Conservation (phyloP, 768 basidiomycete genomes). For the Cystoderma amianthinum region DNA sequence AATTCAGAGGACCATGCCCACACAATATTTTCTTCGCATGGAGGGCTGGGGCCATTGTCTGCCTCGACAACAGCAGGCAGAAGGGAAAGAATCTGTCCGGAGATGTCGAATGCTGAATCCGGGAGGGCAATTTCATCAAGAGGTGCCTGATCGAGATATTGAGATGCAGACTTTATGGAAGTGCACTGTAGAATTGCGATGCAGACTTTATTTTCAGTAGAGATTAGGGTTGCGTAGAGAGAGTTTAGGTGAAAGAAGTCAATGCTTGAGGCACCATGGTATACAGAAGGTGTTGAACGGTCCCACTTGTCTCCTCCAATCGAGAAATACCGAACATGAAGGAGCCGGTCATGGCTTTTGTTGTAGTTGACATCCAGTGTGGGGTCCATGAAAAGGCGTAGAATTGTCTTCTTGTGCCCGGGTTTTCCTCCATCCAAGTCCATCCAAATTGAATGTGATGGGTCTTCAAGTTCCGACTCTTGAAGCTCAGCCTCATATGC, state of each 20-base stretch:
- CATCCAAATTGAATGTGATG: slow-evolving; percentile 7
- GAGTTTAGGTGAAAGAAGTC: slow-evolving; percentile 1
- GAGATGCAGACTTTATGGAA: slow-evolving; percentile 3
- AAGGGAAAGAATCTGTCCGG: slow-evolving; percentile 13
- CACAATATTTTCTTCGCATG: neutral
- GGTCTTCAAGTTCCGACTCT: neutral
- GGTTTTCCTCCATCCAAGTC: slow-evolving; percentile 2
- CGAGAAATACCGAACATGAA: slow-evolving; percentile 11
- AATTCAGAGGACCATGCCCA: slow-evolving; percentile 11
- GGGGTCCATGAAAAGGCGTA: slow-evolving; percentile 8
- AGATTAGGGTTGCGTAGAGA: slow-evolving; percentile 8
- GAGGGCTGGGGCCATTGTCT: slow-evolving; percentile 2
- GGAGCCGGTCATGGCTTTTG: slow-evolving; percentile 13
- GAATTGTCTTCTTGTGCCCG: slow-evolving; percentile 11
- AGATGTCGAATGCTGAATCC: slow-evolving; percentile 7
- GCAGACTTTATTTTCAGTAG: slow-evolving; percentile 1
- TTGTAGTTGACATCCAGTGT: slow-evolving; percentile 7
- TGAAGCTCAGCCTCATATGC: neutral
- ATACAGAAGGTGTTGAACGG: neutral
- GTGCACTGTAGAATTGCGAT: slow-evolving; percentile 8
- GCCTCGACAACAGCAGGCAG: too few species aligned
- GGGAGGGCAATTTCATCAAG: slow-evolving; percentile 7
- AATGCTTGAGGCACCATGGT: neutral
- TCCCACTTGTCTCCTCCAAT: slow-evolving; percentile 11
- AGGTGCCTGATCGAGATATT: slow-evolving; percentile 6